Percentiles rank a stretch among this genome's conserved stretches.
These are phyloP conservation scores for Solanum virginianum DNA, from an alignment of 257 asterid species.

Conservation along the genomic window DNA sequence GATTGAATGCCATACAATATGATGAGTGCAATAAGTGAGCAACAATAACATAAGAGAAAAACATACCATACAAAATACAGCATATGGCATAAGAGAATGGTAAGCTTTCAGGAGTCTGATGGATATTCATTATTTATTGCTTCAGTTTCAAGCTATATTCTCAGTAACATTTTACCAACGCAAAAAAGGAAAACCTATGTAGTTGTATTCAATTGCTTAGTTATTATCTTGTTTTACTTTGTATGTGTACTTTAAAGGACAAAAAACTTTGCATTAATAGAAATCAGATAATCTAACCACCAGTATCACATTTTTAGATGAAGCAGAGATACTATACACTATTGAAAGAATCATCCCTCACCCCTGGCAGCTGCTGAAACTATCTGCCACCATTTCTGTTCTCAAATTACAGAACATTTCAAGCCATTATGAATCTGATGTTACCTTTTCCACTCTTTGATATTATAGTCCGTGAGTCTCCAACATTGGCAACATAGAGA, in stretches of 20 bases:
- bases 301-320: neutral
- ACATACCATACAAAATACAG: neutral
- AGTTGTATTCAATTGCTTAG: neutral
- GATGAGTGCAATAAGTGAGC: neutral
- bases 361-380: neutral
- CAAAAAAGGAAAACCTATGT: neutral
- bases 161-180: neutral
- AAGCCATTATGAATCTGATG: neutral
- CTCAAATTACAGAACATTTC: neutral
- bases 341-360: neutral
- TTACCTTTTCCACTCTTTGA: constrained; percentile 92
- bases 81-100: neutral
- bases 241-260: neutral
- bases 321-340: neutral
- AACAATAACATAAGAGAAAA: neutral
- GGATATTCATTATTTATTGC: neutral
- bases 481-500: constrained; percentile 97
- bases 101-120: neutral
- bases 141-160: neutral
- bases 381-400: neutral
- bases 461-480: constrained; percentile 91
- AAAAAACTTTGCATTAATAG: neutral
- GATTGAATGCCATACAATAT: neutral
- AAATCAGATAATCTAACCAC: neutral
- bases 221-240: neutral